Evolutionary conservation across 805 yeast species (phyloP), one percentile per base, ranked within the genome.

Genomic region (Tetrapisispora nanseiensis): DNA sequence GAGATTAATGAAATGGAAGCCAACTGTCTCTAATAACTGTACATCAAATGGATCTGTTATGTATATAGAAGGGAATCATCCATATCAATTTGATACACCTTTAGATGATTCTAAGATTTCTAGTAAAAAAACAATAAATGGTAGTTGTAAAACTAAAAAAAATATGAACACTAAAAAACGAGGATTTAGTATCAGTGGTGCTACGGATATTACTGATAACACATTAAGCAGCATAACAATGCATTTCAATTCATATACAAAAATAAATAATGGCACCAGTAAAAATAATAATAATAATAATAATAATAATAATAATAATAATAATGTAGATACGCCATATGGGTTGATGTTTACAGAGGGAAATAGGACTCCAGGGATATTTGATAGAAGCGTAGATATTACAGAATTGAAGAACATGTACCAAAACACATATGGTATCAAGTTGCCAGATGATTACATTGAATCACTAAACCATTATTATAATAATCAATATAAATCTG

Each of bases 51-150:
- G 60, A 12, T 48, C 61, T 1, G 35, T 54, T 1, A 46, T 49
- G 41, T 57, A 52, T 5, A 42, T 57, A 10, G 54, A 54, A 11
- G 62, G 59, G 8, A 44, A 37, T 2, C 62, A 55, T 41, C 62
- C 63, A 6, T 57, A 51, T 37, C 63, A 59, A 39, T 24, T 42
- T 37, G 41, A 44, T n/a, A 42, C 51, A 5, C 42, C 48, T 2
- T n/a, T 20, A 11, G 27, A 5, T 12, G 28, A 33, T 4, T 20
- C 9, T 13, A 15, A 33, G 8, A 4, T 19, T 8, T 18, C 5
- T 3, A 32, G 19, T 19, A 32, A 19, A 19, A 32, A 18, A 32
- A 18, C 34, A n/a, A 15, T 33, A n/a, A 33, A 15, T 27, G 22
- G n/a, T n/a, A n/a, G n/a, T n/a, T n/a, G n/a, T n/a, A 27, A 19